These are phyloP conservation scores for Porodaedalea pini DNA, from an alignment of 1,284 basidiomycete species.

Conservation along the genomic window DNA sequence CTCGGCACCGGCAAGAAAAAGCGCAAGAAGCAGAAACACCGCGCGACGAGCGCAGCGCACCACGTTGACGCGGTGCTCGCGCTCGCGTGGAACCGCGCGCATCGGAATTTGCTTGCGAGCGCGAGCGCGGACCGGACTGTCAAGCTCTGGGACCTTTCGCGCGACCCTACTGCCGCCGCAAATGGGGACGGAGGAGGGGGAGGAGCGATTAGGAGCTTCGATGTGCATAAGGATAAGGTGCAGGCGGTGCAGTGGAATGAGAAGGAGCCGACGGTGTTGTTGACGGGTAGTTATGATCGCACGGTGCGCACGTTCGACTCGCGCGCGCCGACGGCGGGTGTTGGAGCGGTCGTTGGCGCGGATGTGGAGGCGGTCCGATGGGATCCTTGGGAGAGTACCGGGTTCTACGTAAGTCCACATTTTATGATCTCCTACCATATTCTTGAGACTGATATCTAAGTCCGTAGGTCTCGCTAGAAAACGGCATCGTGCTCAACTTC, in stretches of 20 bases:
- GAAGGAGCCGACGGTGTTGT: constrained; percentile 79
- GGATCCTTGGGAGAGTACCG: constrained; percentile 90
- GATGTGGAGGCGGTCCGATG: constrained; percentile 94
- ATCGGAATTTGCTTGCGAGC: constrained; percentile 88
- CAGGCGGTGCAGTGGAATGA: constrained; percentile 96
- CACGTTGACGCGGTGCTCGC: constrained; percentile 94
- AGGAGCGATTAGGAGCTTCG: constrained; percentile 82
- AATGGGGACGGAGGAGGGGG: constrained; percentile 35
- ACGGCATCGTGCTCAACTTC: constrained; percentile 88
- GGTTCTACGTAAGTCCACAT: constrained; percentile 74
- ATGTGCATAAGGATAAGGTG: constrained; percentile 93
- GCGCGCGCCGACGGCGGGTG: constrained; percentile 74
- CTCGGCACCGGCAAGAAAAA: constrained; percentile 92
- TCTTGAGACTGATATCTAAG: not conserved
- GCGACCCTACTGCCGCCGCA: constrained; percentile 46
- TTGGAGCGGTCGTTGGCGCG: constrained; percentile 76
- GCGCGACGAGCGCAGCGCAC: constrained; percentile 63
- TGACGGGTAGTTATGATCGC: constrained; percentile 93
- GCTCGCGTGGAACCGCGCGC: constrained; percentile 88
- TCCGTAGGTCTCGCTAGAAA: constrained; percentile 83
- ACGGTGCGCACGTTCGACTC: constrained; percentile 93
- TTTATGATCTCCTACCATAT: constrained; percentile 13
- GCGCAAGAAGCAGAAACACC: constrained; percentile 81
- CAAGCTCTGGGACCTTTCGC: constrained; percentile 94
- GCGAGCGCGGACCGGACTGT: constrained; percentile 94